phyloP scores from a whole-genome alignment of 1,139 yeast genomes.

The Hyphopichia pseudoburtonii region DNA sequence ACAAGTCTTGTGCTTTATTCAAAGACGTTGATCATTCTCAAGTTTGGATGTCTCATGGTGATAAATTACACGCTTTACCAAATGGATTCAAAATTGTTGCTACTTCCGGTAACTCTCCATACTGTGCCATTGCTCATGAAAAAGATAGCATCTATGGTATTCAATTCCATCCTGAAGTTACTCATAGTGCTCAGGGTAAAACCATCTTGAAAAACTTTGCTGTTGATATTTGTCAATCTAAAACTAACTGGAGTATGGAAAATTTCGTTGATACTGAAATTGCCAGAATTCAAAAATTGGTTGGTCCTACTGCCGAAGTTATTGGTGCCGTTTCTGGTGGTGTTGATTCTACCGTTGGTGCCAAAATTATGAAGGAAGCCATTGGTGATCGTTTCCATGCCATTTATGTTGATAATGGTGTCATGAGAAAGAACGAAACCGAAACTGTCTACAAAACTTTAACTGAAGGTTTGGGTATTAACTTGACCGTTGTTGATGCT shows the following conservation, averaged over 20 bases:
- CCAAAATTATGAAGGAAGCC: constrained; percentile 96
- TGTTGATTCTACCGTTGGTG: constrained; percentile 99
- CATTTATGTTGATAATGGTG: constrained; percentile 96
- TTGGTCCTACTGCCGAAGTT: constrained; percentile 97
- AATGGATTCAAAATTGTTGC: constrained; percentile 88
- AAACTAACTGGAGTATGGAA: constrained; percentile 96
- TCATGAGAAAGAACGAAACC: constrained; percentile 93
- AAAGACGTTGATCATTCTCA: constrained; percentile 86
- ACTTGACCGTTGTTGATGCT: constrained; percentile 93
- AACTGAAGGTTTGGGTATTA: constrained; percentile 90
- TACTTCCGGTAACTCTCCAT: constrained; percentile 91
- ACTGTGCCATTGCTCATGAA: constrained; percentile 85
- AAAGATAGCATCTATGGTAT: constrained; percentile 81
- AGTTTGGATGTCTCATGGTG: constrained; percentile 99
- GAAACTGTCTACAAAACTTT: constrained; percentile 82
- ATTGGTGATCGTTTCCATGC: constrained; percentile 99
- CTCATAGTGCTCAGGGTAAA: constrained; percentile 93
- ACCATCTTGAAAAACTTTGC: constrained; percentile 88
- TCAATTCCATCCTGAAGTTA: constrained; percentile 99
- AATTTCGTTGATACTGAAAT: constrained; percentile 97
- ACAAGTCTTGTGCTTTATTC: constrained; percentile 68
- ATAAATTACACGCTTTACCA: constrained; percentile 89
- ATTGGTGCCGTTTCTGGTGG: constrained; percentile 99
- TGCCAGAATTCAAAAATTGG: constrained; percentile 82
- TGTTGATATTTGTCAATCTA: constrained; percentile 80